Evolutionary conservation across 2,329 filamentous ascomycete genomes (phyloP), one percentile per base, ranked within the genome.

Genomic region (Dissoconium aciculare): DNA sequence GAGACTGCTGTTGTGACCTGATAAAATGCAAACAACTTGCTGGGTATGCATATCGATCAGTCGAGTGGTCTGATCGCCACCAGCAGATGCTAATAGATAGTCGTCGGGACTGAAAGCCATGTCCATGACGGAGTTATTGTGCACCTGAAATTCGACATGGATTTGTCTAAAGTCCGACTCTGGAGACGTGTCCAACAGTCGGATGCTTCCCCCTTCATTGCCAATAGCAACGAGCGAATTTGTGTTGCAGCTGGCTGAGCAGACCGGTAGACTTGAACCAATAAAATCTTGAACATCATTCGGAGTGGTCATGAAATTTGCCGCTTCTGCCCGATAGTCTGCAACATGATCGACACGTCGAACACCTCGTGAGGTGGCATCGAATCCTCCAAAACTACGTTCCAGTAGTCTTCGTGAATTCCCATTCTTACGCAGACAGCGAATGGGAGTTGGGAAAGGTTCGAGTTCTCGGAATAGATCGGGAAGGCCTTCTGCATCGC

Each of bases 41-140:
- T 74, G 71, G 1, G 68, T 71, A 12, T 63, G 57, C 56, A 74
- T 71, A 38, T 77, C 72, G 33, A 93, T 68, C 17, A 82, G 64
- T 28, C 72, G 64, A n/a, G 67, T 67, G 8, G 69, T 78, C 53
- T 81, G 76, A 46, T 82, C 77, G 13, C 77, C 77, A n/a, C 74
- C 78, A 17, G 71, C 76, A 13, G 76, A 79, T 27, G 75, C 77
- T 24, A 81, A 54, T 13, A 71, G 54, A 37, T 59, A 57, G 50
- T 82, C 77, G 48, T 81, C 74, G 0, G 69, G 65, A 4, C 73
- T 76, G 51, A 81, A 78, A 6, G 69, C 64, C 31, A 81, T 55
- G 40, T 82, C 76, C 63, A 82, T 78, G 32, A 82, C 67, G 5
- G 77, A 76, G 46, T 82, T 82, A 31, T 60, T 63, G 45, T 82